phyloP scores from a whole-genome alignment of 352 stramenopile species.

The Aphanomyces cochlioides region DNA sequence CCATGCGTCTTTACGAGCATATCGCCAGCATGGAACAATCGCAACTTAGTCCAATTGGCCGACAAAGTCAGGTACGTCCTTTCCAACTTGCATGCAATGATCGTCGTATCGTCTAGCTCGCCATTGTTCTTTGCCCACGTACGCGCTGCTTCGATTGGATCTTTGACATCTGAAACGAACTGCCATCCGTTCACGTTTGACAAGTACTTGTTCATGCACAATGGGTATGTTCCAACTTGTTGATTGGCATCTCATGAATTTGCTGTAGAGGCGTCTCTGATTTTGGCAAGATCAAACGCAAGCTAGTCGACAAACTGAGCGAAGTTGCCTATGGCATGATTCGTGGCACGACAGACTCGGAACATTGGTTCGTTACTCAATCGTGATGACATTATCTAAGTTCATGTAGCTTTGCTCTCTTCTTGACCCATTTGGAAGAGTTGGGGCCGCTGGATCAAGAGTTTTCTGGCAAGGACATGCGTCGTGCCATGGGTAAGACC shows the following conservation, averaged over 20 bases:
- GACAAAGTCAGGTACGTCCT: constrained; percentile 37
- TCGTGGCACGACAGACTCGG: constrained; percentile 41
- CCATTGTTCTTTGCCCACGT: constrained; percentile 47
- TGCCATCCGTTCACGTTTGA: constrained; percentile 51
- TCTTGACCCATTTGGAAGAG: constrained; percentile 41
- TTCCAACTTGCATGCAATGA: constrained; percentile 37
- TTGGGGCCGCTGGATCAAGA: constrained; percentile 22
- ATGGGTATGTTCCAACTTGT: constrained; percentile 32
- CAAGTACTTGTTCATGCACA: constrained; percentile 60
- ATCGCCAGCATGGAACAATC: constrained; percentile 41
- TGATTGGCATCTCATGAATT: neutral
- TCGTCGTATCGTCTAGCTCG: constrained; percentile 29
- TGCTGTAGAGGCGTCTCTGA: constrained; percentile 32
- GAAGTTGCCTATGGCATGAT: constrained; percentile 39
- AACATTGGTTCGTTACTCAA: constrained; percentile 28
- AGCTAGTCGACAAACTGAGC: constrained; percentile 35
- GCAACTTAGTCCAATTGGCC: constrained; percentile 39
- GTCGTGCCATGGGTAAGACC: constrained; percentile 25
- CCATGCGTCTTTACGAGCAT: constrained; percentile 40
- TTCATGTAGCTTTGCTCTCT: constrained; percentile 41
- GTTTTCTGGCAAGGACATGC: constrained; percentile 29
- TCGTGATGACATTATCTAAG: neutral
- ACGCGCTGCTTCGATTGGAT: constrained; percentile 42
- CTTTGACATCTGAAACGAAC: constrained; percentile 38
- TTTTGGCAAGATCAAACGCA: constrained; percentile 40